Conservation (phyloP, 2,329 filamentous ascomycete species). For the Dactylellina drechsleri region DNA sequence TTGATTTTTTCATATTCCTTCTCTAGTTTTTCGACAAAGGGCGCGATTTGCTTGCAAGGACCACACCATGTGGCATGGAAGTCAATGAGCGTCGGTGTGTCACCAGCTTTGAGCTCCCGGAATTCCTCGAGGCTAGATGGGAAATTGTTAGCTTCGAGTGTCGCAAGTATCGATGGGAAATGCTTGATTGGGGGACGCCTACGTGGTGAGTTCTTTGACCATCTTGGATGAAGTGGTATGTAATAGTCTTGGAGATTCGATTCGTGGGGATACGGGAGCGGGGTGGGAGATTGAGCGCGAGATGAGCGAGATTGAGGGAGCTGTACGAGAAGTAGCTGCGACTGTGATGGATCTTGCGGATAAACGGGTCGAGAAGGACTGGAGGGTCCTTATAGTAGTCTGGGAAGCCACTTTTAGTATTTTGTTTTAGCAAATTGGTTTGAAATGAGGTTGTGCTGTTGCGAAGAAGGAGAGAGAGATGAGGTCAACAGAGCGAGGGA, state of each 20-base stretch:
- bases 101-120: constrained; percentile 66
- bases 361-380: constrained; percentile 38
- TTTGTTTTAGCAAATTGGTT: neutral
- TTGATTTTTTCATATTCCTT: constrained; percentile 68
- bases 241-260: constrained; percentile 18
- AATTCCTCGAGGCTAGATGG: constrained; percentile 70
- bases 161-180: too few relatives aligned
- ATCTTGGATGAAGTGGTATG: constrained; percentile 52
- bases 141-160: neutral
- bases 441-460: neutral
- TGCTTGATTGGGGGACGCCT: neutral
- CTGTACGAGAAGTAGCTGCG: neutral
- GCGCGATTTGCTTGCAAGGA: constrained; percentile 91
- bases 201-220: constrained; percentile 50
- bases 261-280: neutral
- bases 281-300: constrained; percentile 7
- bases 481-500: too few relatives aligned
- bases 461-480: neutral
- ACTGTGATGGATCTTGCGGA: constrained; percentile 20
- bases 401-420: constrained; percentile 40
- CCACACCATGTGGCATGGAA: constrained; percentile 92
- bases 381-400: constrained; percentile 42
- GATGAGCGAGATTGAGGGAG: constrained; percentile 27
- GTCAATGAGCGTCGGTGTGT: constrained; percentile 79
- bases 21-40: constrained; percentile 73